Evolutionary conservation across 148 eudicot species (phyloP).

Genomic region (Chenopodium suecicum): DNA sequence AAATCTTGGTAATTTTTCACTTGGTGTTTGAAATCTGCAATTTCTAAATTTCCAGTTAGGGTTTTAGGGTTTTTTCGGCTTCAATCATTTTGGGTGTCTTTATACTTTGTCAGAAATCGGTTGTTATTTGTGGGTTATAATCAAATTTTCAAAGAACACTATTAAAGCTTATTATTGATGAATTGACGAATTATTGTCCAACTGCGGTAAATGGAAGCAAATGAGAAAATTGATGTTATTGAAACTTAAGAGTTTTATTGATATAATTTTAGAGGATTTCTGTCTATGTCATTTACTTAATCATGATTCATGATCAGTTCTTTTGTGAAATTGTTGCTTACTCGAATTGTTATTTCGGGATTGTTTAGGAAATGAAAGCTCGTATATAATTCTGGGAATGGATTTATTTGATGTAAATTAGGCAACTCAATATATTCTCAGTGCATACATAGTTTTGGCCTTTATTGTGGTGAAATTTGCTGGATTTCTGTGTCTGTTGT

Average conservation of each 20-base stretch:
- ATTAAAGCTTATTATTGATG: no score
- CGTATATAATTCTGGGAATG: no score
- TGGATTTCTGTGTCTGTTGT: not conserved
- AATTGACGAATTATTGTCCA: no score
- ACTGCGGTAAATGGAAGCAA: no score
- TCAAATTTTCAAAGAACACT: not conserved
- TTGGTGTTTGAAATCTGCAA: not conserved
- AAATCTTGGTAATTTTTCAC: not conserved
- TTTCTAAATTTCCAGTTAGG: not conserved
- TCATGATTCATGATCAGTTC: not conserved
- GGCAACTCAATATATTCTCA: not conserved
- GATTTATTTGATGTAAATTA: not conserved
- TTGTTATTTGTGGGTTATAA: not conserved
- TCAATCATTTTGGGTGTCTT: not conserved
- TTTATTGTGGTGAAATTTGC: not conserved
- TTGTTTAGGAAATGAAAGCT: not conserved
- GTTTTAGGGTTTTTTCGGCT: not conserved
- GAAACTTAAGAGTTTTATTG: no score
- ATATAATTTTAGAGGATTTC: not conserved
- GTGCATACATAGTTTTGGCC: not conserved
- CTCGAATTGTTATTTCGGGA: not conserved
- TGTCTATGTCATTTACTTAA: not conserved
- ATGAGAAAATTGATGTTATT: no score
- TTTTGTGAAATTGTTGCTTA: not conserved
- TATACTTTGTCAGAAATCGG: no score